Evolutionary conservation across 1,284 basidiomycete genomes (phyloP).

Genomic region (Puccinia hordei): DNA sequence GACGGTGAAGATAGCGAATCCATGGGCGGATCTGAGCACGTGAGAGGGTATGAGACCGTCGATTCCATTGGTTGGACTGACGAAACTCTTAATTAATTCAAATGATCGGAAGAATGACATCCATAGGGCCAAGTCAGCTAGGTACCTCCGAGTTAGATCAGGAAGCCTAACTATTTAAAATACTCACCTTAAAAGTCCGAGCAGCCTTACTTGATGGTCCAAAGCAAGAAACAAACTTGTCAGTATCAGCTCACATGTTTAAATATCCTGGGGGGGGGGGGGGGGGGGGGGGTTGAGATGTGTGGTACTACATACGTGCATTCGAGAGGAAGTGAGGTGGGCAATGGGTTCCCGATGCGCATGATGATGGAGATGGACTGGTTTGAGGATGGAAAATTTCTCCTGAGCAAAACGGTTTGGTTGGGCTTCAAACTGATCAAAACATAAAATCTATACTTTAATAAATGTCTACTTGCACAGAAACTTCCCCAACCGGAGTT

Average conservation of each 20-base stretch:
- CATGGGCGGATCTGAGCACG: slow-evolving; percentile 71
- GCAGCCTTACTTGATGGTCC: slow-evolving; percentile 24
- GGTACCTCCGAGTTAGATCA: background rate
- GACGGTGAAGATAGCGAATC: slow-evolving; percentile 80
- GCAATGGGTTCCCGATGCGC: slow-evolving; percentile 45
- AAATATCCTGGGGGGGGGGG: background rate
- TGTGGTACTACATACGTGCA: slow-evolving; percentile 1
- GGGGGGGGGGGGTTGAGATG: background rate
- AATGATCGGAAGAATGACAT: background rate
- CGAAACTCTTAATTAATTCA: slow-evolving; percentile 37
- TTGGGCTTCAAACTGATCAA: too few relatives aligned
- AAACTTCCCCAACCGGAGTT: too few relatives aligned
- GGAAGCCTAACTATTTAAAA: background rate
- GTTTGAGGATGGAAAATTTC: too few relatives aligned
- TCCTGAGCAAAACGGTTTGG: too few relatives aligned
- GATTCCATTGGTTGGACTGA: slow-evolving; percentile 27
- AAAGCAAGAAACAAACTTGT: background rate
- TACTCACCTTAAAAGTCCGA: slow-evolving; percentile 25
- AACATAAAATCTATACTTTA: too few relatives aligned
- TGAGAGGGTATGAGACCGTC: slow-evolving; percentile 47
- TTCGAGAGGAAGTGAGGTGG: slow-evolving; percentile 41
- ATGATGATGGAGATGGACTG: background rate
- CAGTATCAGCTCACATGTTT: background rate
- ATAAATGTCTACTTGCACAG: too few relatives aligned
- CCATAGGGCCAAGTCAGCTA: background rate